phyloP scores from a whole-genome alignment of 2,329 filamentous ascomycete genomes.

The Xylaria sp. region DNA sequence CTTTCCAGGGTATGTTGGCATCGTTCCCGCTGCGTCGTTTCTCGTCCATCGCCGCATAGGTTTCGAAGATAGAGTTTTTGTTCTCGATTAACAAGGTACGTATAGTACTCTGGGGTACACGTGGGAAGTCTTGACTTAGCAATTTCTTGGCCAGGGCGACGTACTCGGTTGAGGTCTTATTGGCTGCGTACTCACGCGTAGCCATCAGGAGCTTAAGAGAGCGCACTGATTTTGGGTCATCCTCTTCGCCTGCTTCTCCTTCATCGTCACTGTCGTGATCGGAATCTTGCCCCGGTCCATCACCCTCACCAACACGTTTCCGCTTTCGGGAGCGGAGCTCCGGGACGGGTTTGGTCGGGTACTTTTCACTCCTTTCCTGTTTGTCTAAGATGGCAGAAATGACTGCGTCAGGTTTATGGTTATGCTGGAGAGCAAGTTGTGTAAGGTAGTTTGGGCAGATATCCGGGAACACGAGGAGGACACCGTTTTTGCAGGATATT shows the following conservation, averaged over 20 bases:
- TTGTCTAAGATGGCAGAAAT: conserved; percentile 56
- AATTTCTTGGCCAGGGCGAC: conserved; percentile 43
- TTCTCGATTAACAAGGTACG: conserved; percentile 41
- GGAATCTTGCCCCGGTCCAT: not conserved
- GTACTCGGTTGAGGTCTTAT: conserved; percentile 34
- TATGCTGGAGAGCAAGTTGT: conserved; percentile 43
- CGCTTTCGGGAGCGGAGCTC: conserved; percentile 52
- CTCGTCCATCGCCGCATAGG: conserved; percentile 52
- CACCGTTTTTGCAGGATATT: conserved; percentile 45
- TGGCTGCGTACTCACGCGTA: conserved; percentile 21
- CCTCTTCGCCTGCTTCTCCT: conserved; percentile 38
- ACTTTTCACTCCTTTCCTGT: conserved; percentile 53
- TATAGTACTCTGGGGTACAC: conserved; percentile 45
- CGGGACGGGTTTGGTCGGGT: conserved; percentile 50
- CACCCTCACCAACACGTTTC: conserved; percentile 50
- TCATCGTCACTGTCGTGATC: conserved; percentile 39
- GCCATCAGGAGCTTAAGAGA: conserved; percentile 40
- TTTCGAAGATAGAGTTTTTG: conserved; percentile 50
- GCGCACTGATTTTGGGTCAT: conserved; percentile 29
- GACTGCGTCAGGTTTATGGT: conserved; percentile 48
- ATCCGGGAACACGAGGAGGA: conserved; percentile 57
- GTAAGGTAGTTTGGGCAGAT: conserved; percentile 57
- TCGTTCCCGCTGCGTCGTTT: conserved; percentile 40
- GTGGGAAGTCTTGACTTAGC: conserved; percentile 53
- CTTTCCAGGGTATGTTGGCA: conserved; percentile 39